Percentiles rank a stretch among this genome's conserved stretches.
phyloP scores from a whole-genome alignment of 2,329 filamentous ascomycete species.

The Ascocoryne sarcoides region DNA sequence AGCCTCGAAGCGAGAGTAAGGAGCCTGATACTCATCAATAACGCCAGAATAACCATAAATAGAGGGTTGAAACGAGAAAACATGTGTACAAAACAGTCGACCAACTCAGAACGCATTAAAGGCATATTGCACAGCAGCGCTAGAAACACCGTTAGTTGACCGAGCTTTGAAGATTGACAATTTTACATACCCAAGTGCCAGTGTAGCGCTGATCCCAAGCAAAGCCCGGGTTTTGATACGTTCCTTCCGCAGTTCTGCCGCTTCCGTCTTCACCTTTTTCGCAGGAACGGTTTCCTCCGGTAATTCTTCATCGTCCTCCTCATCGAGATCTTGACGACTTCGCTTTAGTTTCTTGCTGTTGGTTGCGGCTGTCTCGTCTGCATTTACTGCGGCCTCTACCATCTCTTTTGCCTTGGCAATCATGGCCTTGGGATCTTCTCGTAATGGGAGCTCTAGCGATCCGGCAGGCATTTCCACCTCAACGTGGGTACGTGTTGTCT shows the following conservation, averaged over 20 bases:
- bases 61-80: slow-evolving; percentile 6
- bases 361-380: slow-evolving; percentile 1
- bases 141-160: slow-evolving; percentile 14
- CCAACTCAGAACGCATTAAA: slow-evolving; percentile 22
- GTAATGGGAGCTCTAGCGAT: slow-evolving; percentile 57
- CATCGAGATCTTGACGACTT: slow-evolving; percentile 62
- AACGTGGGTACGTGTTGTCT: slow-evolving; percentile 64
- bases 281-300: slow-evolving; percentile 36
- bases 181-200: slow-evolving; percentile 77
- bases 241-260: slow-evolving; percentile 70
- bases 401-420: slow-evolving; percentile 80
- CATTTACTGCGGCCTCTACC: slow-evolving; percentile 60
- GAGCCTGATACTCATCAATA: slow-evolving; percentile 9
- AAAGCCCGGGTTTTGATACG: slow-evolving; percentile 79
- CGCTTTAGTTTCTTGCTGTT: slow-evolving; percentile 49
- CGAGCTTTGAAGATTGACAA: neutral
- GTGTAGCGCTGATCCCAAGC: slow-evolving; percentile 75
- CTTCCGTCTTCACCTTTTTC: slow-evolving; percentile 75
- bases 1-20: slow-evolving; percentile 8
- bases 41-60: slow-evolving; percentile 15
- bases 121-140: slow-evolving; percentile 29
- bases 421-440: slow-evolving; percentile 74
- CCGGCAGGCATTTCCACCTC: slow-evolving; percentile 67
- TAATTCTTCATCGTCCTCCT: slow-evolving; percentile 38
- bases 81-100: neutral